Evolutionary conservation across 768 basidiomycete genomes (phyloP).

Genomic region (Pulveroboletus frians): DNA sequence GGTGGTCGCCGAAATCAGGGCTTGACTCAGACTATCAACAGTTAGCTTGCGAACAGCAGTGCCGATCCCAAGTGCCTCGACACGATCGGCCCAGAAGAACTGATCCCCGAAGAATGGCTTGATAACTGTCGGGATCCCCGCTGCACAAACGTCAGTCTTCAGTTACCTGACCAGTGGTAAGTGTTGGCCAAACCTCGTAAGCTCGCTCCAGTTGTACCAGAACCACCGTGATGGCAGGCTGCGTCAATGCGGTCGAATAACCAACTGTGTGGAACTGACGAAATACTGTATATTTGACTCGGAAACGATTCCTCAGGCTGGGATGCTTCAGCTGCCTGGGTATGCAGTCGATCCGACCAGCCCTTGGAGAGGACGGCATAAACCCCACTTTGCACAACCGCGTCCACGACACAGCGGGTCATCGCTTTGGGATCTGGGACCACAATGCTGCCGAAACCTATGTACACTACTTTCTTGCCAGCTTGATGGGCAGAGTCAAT

Average conservation of each 20-base stretch:
- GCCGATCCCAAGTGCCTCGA: slow-evolving; percentile 94
- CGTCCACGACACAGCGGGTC: slow-evolving; percentile 88
- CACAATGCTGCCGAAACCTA: slow-evolving; percentile 96
- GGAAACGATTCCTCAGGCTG: slow-evolving; percentile 70
- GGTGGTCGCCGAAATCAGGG: slow-evolving; percentile 75
- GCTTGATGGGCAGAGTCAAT: slow-evolving; percentile 70
- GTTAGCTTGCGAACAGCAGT: slow-evolving; percentile 84
- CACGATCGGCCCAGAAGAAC: slow-evolving; percentile 96
- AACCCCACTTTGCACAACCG: slow-evolving; percentile 81
- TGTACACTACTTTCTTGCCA: slow-evolving; percentile 91
- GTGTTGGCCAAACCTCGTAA: slow-evolving; percentile 61
- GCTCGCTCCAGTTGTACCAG: slow-evolving; percentile 94
- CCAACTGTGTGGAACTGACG: slow-evolving; percentile 94
- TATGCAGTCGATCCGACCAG: slow-evolving; percentile 88
- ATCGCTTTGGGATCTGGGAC: slow-evolving; percentile 91
- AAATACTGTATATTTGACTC: slow-evolving; percentile 75
- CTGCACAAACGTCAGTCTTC: slow-evolving; percentile 33
- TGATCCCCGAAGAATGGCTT: slow-evolving; percentile 98
- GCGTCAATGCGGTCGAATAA: slow-evolving; percentile 90
- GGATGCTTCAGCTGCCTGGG: slow-evolving; percentile 52
- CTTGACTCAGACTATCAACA: slow-evolving; percentile 69
- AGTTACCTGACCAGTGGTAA: background rate
- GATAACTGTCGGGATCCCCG: slow-evolving; percentile 93
- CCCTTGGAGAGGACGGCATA: slow-evolving; percentile 94
- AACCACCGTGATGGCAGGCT: slow-evolving; percentile 97